Percentiles rank a stretch among this genome's conserved stretches.
These are phyloP conservation scores for Aspergillus pseudoterreus DNA, from an alignment of 2,329 filamentous ascomycete genomes.

Conservation along the genomic window DNA sequence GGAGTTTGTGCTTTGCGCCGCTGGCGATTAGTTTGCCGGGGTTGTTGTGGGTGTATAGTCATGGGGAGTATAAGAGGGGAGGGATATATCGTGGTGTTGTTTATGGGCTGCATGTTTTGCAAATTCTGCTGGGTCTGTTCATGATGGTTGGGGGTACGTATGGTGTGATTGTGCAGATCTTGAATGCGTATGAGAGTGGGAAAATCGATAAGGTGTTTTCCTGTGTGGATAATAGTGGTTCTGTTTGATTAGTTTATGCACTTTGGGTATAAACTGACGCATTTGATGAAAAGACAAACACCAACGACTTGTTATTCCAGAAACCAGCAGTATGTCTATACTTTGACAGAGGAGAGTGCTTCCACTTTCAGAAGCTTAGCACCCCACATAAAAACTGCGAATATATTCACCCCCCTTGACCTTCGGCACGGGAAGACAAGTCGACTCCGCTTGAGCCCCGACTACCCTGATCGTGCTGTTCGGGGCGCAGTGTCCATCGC, in stretches of 20 bases:
- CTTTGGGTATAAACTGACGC: too few relatives aligned
- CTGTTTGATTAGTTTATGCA: neutral
- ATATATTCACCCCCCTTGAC: neutral
- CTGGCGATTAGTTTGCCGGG: conserved; percentile 48
- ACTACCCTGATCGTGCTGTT: neutral
- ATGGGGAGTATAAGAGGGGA: conserved; percentile 41
- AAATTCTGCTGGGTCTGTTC: conserved; percentile 47
- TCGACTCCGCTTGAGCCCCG: neutral
- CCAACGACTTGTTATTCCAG: too few relatives aligned
- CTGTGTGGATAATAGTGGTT: conserved; percentile 15
- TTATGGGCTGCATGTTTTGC: conserved; percentile 40
- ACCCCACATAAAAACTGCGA: conserved; percentile 2
- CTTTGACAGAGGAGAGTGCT: too few relatives aligned
- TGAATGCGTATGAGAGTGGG: conserved; percentile 13
- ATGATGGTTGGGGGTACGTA: conserved; percentile 37
- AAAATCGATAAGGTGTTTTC: conserved; percentile 12
- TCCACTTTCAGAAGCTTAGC: neutral
- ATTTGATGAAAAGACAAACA: too few relatives aligned
- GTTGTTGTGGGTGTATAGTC: conserved; percentile 51
- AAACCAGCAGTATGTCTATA: too few relatives aligned
- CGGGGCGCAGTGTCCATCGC: conserved; percentile 2
- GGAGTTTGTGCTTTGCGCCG: conserved; percentile 50
- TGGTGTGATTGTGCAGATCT: conserved; percentile 15
- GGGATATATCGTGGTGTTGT: conserved; percentile 29
- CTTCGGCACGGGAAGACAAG: neutral